Percentiles rank a stretch among this genome's conserved stretches.
Conservation (phyloP, 345 rosid genomes). For the Lepidium sativum region DNA sequence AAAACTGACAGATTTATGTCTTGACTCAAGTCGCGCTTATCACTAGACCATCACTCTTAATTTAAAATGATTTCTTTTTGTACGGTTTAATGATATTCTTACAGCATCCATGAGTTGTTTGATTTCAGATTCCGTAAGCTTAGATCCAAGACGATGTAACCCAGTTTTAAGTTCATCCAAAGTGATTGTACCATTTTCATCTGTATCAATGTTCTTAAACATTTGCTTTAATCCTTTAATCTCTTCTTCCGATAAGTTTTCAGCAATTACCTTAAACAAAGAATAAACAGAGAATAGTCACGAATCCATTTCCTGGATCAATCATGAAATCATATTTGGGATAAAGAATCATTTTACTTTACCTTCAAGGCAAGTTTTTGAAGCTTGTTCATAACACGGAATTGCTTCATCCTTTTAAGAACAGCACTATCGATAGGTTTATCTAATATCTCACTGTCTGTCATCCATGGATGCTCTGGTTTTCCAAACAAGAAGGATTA, state of each 20-base stretch:
- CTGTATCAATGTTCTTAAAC: constrained; percentile 91
- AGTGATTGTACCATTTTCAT: constrained; percentile 76
- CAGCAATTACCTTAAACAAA: constrained; percentile 63
- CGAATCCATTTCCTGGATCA: not conserved
- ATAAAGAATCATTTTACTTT: not conserved
- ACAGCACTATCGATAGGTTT: constrained; percentile 77
- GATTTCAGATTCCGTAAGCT: constrained; percentile 63
- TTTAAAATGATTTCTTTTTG: not conserved
- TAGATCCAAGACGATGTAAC: constrained; percentile 70
- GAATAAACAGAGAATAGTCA: not conserved
- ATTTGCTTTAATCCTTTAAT: constrained; percentile 67
- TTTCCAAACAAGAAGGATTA: not conserved
- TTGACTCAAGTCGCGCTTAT: too few relatives aligned
- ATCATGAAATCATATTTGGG: not conserved
- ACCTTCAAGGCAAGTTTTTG: constrained; percentile 91
- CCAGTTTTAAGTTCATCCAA: constrained; percentile 70
- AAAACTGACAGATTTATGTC: too few relatives aligned
- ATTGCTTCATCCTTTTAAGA: constrained; percentile 74
- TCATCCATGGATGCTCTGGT: constrained; percentile 93
- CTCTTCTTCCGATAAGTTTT: constrained; percentile 76
- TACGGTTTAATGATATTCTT: constrained; percentile 22
- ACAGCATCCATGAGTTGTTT: constrained; percentile 94
- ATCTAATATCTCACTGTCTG: constrained; percentile 50
- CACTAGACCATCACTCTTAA: too few relatives aligned
- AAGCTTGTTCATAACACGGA: constrained; percentile 84